These are phyloP conservation scores for Platanus orientalis DNA, from an alignment of 164 flowering plant genomes.

Conservation along the genomic window DNA sequence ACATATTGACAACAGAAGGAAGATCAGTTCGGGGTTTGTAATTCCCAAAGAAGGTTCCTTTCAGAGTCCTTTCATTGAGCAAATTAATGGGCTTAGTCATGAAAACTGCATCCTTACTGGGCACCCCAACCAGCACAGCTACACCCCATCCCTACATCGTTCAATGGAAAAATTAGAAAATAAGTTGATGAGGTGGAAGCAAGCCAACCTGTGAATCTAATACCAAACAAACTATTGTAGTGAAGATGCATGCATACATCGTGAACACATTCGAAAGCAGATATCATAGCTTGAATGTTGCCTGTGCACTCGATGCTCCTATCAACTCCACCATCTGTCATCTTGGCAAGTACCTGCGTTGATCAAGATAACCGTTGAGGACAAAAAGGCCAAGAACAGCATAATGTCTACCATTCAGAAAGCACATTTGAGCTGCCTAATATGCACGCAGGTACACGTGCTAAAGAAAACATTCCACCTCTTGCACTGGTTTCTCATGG, in stretches of 20 bases:
- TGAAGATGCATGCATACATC: constrained; percentile 26
- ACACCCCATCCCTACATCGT: too few species aligned
- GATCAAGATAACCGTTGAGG: neutral
- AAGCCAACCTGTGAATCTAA: neutral
- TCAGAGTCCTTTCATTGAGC: constrained; percentile 26
- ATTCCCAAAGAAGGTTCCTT: too few species aligned
- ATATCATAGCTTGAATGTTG: too few species aligned
- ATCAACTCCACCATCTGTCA: constrained; percentile 41
- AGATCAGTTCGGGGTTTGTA: constrained; percentile 29
- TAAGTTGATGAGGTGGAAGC: neutral
- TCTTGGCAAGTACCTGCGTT: constrained; percentile 31
- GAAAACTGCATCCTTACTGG: constrained; percentile 30
- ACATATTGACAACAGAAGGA: constrained; percentile 27
- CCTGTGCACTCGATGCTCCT: constrained; percentile 38
- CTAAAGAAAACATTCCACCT: constrained; percentile 21
- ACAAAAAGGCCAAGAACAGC: too few species aligned
- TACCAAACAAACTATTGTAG: neutral
- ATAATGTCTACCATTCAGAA: too few species aligned
- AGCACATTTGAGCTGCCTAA: neutral
- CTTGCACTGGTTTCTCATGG: too few species aligned
- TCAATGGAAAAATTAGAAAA: too few species aligned
- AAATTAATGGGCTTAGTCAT: constrained; percentile 20
- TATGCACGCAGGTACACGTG: neutral
- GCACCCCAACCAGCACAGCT: too few species aligned
- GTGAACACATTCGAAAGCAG: too few species aligned